A percentile compares a stretch with the other conserved stretches of the same genome.
Evolutionary conservation across 192 early-diverging fungal genomes (phyloP).

Genomic region (Coemansia sp.): DNA sequence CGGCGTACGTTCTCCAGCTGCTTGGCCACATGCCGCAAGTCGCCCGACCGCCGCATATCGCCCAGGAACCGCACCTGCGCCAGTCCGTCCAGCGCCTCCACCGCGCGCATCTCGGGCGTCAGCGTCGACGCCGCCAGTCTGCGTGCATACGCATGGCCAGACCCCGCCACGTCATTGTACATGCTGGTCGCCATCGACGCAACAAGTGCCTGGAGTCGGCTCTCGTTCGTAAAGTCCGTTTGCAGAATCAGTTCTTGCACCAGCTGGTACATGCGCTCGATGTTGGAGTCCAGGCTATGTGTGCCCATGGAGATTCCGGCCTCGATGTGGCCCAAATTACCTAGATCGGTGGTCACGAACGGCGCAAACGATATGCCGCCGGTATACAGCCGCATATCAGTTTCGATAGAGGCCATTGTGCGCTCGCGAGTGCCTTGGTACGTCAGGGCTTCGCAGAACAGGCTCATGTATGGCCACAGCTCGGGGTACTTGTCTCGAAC

Average conservation of each 20-base stretch:
- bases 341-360: constrained; percentile 65
- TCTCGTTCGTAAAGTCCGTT: constrained; percentile 69
- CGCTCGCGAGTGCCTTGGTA: constrained; percentile 64
- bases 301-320: constrained; percentile 63
- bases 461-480: constrained; percentile 68
- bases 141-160: constrained; percentile 81
- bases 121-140: constrained; percentile 64
- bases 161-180: constrained; percentile 77
- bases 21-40: constrained; percentile 61
- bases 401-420: constrained; percentile 80
- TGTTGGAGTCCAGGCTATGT: constrained; percentile 73
- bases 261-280: constrained; percentile 71
- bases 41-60: constrained; percentile 60
- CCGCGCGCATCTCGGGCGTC: constrained; percentile 55
- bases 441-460: constrained; percentile 70
- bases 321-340: constrained; percentile 62
- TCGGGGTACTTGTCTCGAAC: constrained; percentile 64
- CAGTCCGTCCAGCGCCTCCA: constrained; percentile 59
- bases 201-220: constrained; percentile 76
- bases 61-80: constrained; percentile 80
- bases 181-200: constrained; percentile 66
- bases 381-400: constrained; percentile 79
- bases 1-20: constrained; percentile 55
- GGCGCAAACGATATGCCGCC: constrained; percentile 78
- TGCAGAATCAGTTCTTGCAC: constrained; percentile 68